A percentile compares a stretch with the other conserved stretches of the same genome.
Evolutionary conservation across 352 stramenopile species (phyloP).

Genomic region (Nothophytophthora sp.): DNA sequence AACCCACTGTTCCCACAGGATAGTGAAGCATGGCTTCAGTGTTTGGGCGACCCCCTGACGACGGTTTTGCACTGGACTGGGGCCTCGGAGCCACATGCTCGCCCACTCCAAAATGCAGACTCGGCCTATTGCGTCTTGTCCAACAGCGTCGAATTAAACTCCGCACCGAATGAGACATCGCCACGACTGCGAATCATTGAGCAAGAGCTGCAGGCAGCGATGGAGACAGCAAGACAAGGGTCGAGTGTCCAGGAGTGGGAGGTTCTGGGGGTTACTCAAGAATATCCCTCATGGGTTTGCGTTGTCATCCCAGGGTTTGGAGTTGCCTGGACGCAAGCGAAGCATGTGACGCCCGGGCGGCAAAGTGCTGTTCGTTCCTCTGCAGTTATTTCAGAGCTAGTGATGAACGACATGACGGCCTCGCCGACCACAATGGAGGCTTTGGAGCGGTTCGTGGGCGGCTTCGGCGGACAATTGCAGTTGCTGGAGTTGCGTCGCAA

Average conservation of each 20-base stretch:
- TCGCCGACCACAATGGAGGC: conserved; percentile 23
- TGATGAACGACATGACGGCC: conserved; percentile 30
- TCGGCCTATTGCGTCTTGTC: conserved; percentile 18
- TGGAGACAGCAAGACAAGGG: conserved; percentile 3
- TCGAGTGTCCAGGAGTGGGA: conserved; percentile 27
- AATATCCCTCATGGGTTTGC: conserved; percentile 21
- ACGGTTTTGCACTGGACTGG: conserved; percentile 17
- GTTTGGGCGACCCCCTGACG: conserved; percentile 18
- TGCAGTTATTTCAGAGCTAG: conserved; percentile 24
- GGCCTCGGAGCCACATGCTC: background rate
- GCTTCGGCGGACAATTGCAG: conserved; percentile 23
- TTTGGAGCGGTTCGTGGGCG: conserved; percentile 18
- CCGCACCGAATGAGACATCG: conserved; percentile 13
- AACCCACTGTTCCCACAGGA: conserved; percentile 33
- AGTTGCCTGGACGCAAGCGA: conserved; percentile 21
- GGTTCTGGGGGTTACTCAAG: conserved; percentile 15
- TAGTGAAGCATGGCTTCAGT: conserved; percentile 24
- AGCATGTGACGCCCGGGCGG: conserved; percentile 22
- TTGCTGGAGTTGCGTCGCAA: conserved; percentile 31
- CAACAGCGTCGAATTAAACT: conserved; percentile 20
- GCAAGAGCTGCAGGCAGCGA: conserved; percentile 12
- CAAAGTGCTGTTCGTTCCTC: conserved; percentile 1
- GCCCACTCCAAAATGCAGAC: conserved; percentile 3
- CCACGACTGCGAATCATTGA: conserved; percentile 26
- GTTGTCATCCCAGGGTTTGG: conserved; percentile 31